Evolutionary conservation across 495 filamentous ascomycete genomes (phyloP), one percentile per base, ranked within the genome.

Genomic region (Staphylotrichum tortipilum): DNA sequence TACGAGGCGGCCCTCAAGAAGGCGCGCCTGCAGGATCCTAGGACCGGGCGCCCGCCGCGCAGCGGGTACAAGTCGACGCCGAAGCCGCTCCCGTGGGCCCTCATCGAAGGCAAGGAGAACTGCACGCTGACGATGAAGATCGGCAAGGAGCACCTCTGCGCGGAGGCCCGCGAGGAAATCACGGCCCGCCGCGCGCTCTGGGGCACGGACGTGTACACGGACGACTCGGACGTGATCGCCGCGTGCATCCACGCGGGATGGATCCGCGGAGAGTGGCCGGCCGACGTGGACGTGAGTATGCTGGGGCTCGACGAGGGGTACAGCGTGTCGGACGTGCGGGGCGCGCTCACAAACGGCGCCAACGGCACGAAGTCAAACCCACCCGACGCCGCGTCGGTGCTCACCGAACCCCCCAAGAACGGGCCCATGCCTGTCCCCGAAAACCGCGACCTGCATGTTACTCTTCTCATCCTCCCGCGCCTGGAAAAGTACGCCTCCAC

Each of bases 131-230:
- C 88, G 6, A 69, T 97, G 43, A 86, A 89, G 36, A 83, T 97
- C 6, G 85, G 89, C 3, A 80, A 87, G 15, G 79, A 83, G 54
- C 86, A 89, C 57, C 76, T 99, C 22, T 77, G 73, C 14, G 62
- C 77, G 1, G 65, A 69, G 6, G 77, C 82, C 29, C 79, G 89
- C 7, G 84, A 89, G 61, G 88, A 92, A 56, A 88, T 97, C 54
- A 90, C 86, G 18, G 67, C 76, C 7, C 76, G 83, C 12, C 78
- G 85, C 36, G 83, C 85, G 2, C 65, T 98, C 3, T 98, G 90
- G 90, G 92, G 92, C 9, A 90, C 88, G 0, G 88, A 89, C 17
- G 75, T 97, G 6, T 97, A 98, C 64, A 95, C 89, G 0, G 94
- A 97, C 56, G 94, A 98, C 68, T 94, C 89, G 0, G 94, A 98